Percentiles rank a stretch among this genome's conserved stretches.
These are phyloP conservation scores for Takakia lepidozioides DNA, from an alignment of 225 moss, liverwort and hornwort genomes.

Conservation along the genomic window DNA sequence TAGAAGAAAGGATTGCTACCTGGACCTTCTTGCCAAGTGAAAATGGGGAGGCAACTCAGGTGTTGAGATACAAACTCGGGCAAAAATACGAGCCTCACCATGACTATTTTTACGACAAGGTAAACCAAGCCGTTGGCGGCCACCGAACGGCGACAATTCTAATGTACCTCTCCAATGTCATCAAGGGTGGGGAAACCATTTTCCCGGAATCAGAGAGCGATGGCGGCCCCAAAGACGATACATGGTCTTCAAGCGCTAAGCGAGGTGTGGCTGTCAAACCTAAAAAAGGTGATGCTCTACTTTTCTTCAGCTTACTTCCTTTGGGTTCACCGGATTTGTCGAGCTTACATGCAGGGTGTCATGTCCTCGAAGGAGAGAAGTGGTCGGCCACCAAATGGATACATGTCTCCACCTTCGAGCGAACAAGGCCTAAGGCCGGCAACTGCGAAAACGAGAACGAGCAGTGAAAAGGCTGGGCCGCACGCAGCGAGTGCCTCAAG, in stretches of 20 bases:
- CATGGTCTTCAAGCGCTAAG: constrained; percentile 91
- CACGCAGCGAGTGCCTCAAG: constrained; percentile 86
- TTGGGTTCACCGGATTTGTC: constrained; percentile 64
- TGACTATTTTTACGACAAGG: constrained; percentile 95
- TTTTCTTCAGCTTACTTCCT: constrained; percentile 89
- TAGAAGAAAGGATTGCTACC: constrained; percentile 85
- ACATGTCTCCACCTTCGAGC: constrained; percentile 89
- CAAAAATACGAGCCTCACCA: constrained; percentile 98
- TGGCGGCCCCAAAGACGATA: constrained; percentile 58
- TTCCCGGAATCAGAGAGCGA: constrained; percentile 68
- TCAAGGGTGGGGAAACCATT: constrained; percentile 87
- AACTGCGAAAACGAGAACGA: constrained; percentile 62
- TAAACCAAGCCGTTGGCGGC: constrained; percentile 84
- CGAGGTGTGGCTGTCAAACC: constrained; percentile 92
- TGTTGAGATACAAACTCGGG: constrained; percentile 78
- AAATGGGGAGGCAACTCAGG: constrained; percentile 97
- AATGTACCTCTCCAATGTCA: constrained; percentile 89
- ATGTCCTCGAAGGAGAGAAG: constrained; percentile 91
- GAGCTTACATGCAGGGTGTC: constrained; percentile 90
- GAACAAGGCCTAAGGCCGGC: constrained; percentile 29
- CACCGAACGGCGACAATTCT: constrained; percentile 92
- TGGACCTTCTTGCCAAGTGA: constrained; percentile 86
- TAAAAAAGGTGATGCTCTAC: constrained; percentile 82
- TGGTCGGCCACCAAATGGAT: constrained; percentile 99
- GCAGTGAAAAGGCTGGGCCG: constrained; percentile 97